Evolutionary conservation across 2,329 filamentous ascomycete genomes (phyloP), one percentile per base, ranked within the genome.

Genomic region (Pochonia chlamydosporia): DNA sequence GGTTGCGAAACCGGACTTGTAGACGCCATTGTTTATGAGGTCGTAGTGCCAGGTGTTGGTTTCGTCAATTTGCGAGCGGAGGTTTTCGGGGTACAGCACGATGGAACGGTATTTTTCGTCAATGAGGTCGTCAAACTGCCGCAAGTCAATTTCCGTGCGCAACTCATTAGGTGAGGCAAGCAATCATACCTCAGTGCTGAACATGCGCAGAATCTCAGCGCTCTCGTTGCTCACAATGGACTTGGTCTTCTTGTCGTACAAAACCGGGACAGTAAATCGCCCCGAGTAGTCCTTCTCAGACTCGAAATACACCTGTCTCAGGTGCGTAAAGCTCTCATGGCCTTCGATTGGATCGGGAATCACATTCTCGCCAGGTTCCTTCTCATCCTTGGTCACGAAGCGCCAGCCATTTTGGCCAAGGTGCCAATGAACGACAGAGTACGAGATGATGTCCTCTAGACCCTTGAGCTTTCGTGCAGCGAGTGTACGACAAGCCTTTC

Each of bases 401-500:
- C 88, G 85, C 91, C 91, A 96, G 52, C 90, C 81, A 26, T 74
- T 72, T 40, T 82, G 63, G 24, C 67, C 76, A 72, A 97, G 82
- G 59, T 96, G 85, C 92, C 91, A 97, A 69, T 96, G 91, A 45
- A 96, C 91, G n/a, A 81, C 82, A 0, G 89, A 93, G 56, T 74
- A 81, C 18, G 78, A 76, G 56, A 99, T 84, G 54, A 93, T 78
- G 48, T 95, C 85, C 58, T 97, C 87, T 1, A 99, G 76, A 0
- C 92, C 93, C 73, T 97, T 99, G 59, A 99, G 78, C 64, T 89
- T 85, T 49, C 92, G 80, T 3, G 87, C 86, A 56, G 97, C 96
- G 54, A 97, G 75, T 0, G 89, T 85, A 37, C 93, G 84, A 61
- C 89, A 89, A 5, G 92, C 91, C 69, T 72, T n/a, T n/a, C n/a